Base-by-base conservation (phyloP, 2,329 filamentous ascomycete genomes). In the Diaporthe sp. region DNA sequence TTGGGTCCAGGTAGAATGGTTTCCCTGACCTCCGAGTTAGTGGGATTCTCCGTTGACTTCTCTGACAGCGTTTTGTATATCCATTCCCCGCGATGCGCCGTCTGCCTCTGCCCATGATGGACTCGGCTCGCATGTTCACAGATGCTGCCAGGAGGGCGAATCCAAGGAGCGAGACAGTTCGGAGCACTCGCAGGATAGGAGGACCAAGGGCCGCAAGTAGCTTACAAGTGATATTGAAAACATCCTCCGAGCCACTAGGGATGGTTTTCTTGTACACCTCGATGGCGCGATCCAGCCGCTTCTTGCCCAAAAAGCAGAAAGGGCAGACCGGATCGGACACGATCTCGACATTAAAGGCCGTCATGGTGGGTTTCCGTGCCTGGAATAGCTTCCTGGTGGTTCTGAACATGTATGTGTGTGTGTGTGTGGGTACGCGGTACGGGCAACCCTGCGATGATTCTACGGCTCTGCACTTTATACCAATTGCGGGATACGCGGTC, bases 261-360 rank as follows among this genome's bases (percentile, higher is more conserved):
- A 94, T 86, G 51, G 87, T 85, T 78, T 89, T 86, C 79, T 90
- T 89, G 85, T 94, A 94, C 39, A 89, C 82, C 12, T 86, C 81
- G 75, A 97, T 96, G 76, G 93, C 94, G 75, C 89, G 89, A 68
- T 93, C 90, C 51, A 97, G 89, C 50, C 94, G 92, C 76, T 91
- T 91, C 81, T 94, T 93, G 82, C 94, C 95, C 22, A 97, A 87
- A 82, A 95, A 97, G 87, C 47, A 51, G 81, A 86, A 89, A 6
- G 94, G 93, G 81, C 94, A 97, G 78, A 97, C 90, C 3, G 91
- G 94, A 84, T 97, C 95, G n/a, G 90, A 94, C 74, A 95, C 91
- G 80, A 95, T 90, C 74, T 92, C 91, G 83, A 97, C 93, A 76
- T 91, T 90, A 85, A 96, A 94, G 79, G 91, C 90, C 27, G 92